Conservation (phyloP, 208 protist species). For the Wallacemonas rigidus region DNA sequence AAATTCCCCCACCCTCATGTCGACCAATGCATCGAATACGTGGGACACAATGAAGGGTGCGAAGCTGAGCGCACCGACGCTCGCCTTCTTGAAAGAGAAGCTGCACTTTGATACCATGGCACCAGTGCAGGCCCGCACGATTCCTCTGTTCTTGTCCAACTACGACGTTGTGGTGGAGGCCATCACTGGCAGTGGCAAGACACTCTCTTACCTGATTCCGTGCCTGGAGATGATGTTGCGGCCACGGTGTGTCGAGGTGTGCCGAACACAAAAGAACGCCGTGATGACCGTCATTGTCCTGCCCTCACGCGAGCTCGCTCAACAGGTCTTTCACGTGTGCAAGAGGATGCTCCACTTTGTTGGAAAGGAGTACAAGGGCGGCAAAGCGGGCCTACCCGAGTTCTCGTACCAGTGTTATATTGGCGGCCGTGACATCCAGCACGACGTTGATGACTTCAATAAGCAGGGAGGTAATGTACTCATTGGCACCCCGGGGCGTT, state of each 20-base stretch:
- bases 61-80: slow-evolving; percentile 59
- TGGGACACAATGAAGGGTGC: slow-evolving; percentile 86
- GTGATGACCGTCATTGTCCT: slow-evolving; percentile 90
- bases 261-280: slow-evolving; percentile 55
- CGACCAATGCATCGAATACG: slow-evolving; percentile 25
- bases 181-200: slow-evolving; percentile 94
- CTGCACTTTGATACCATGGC: slow-evolving; percentile 87
- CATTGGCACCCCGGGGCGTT: slow-evolving; percentile 89
- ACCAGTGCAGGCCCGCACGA: slow-evolving; percentile 91
- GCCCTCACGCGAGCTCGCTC: slow-evolving; percentile 94
- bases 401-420: slow-evolving; percentile 91
- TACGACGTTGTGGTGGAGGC: slow-evolving; percentile 95
- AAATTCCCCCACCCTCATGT: not conserved
- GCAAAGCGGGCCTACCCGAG: slow-evolving; percentile 38
- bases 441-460: slow-evolving; percentile 81
- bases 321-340: slow-evolving; percentile 89
- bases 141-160: slow-evolving; percentile 88
- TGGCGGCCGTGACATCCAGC: slow-evolving; percentile 83
- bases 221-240: slow-evolving; percentile 87
- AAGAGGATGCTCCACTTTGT: slow-evolving; percentile 81
- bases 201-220: slow-evolving; percentile 92
- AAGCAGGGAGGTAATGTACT: slow-evolving; percentile 86
- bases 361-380: slow-evolving; percentile 45
- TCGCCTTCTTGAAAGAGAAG: slow-evolving; percentile 65
- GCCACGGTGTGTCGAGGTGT: slow-evolving; percentile 49